phyloP scores from a whole-genome alignment of 2,329 filamentous ascomycete genomes.

The Colletotrichum orchidophilum region DNA sequence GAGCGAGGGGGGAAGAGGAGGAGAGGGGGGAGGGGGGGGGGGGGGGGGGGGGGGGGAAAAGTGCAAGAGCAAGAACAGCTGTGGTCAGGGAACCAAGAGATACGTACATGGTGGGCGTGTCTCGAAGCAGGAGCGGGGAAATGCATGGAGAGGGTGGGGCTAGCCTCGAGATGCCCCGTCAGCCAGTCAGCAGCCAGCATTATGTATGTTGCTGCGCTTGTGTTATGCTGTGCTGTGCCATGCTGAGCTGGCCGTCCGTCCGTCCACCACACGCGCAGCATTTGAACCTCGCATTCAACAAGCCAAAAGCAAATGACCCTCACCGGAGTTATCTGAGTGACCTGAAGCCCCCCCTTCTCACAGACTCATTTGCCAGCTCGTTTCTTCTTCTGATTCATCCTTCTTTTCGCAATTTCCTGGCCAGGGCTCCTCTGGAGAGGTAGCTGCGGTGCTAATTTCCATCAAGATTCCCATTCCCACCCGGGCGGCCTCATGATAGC shows the following conservation, averaged over 20 bases:
- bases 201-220: background rate
- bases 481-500: background rate
- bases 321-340: constrained; percentile 19
- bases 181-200: constrained; percentile 7
- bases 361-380: background rate
- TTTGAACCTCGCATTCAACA: background rate
- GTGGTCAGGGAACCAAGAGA: constrained; percentile 20
- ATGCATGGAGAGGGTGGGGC: constrained; percentile 21
- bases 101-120: constrained; percentile 24
- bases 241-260: constrained; percentile 20
- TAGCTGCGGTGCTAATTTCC: constrained; percentile 4
- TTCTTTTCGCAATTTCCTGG: constrained; percentile 9
- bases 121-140: constrained; percentile 28
- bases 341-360: background rate
- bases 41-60: background rate
- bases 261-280: background rate
- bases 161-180: background rate
- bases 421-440: constrained; percentile 18
- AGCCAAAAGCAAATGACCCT: constrained; percentile 22
- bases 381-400: constrained; percentile 5
- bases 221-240: constrained; percentile 15
- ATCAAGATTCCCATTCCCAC: background rate
- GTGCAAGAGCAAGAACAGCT: constrained; percentile 10
- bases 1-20: background rate
- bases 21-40: too few species aligned